These are phyloP conservation scores for Pyrenophora seminiperda DNA, from an alignment of 2,329 filamentous ascomycete species.

Conservation along the genomic window DNA sequence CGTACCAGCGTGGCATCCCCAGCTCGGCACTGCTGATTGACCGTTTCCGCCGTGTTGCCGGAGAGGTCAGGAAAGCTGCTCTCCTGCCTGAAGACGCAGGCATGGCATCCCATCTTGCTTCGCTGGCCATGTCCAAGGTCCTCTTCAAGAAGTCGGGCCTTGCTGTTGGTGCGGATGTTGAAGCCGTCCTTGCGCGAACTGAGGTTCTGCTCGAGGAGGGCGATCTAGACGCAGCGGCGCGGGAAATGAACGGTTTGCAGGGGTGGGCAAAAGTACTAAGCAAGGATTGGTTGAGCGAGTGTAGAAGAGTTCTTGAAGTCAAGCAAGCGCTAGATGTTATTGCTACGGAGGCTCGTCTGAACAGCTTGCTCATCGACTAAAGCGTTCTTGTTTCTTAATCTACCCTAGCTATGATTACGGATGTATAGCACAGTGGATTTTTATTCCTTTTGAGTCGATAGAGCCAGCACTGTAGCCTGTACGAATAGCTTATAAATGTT, in stretches of 20 bases:
- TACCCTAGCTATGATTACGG: not conserved
- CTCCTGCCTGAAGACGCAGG: conserved; percentile 92
- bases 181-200: conserved; percentile 87
- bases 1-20: conserved; percentile 90
- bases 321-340: conserved; percentile 96
- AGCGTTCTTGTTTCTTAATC: conserved; percentile 9
- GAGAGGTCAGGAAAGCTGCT: conserved; percentile 91
- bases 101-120: conserved; percentile 90
- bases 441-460: conserved; percentile 14
- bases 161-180: conserved; percentile 84
- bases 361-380: conserved; percentile 82
- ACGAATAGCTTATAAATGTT: conserved; percentile 14
- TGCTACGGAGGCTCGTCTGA: conserved; percentile 84
- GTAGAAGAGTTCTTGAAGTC: conserved; percentile 90
- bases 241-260: conserved; percentile 90
- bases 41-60: conserved; percentile 89
- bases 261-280: conserved; percentile 97
- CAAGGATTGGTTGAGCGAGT: conserved; percentile 90
- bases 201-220: conserved; percentile 93
- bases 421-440: conserved; percentile 1
- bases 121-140: conserved; percentile 86
- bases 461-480: conserved; percentile 15
- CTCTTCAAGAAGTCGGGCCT: conserved; percentile 87
- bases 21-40: conserved; percentile 86
- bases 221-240: conserved; percentile 84